Conservation (phyloP, 768 basidiomycete genomes). For the Mycena epipterygia region DNA sequence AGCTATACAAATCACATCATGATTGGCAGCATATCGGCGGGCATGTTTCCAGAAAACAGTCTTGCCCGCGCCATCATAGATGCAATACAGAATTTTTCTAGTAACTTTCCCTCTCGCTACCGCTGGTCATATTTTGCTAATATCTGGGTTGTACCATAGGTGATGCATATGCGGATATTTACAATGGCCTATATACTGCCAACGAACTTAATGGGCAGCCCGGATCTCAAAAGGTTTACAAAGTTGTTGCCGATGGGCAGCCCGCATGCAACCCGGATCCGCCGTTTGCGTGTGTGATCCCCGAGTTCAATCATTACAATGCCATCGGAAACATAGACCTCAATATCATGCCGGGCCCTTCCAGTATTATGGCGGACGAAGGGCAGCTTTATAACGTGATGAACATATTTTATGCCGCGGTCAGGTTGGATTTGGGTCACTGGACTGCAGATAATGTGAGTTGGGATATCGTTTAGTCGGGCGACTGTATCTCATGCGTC, state of each 20-base stretch:
- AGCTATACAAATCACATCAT: conserved; percentile 15
- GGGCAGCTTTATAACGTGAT: conserved; percentile 23
- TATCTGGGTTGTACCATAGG: conserved; percentile 6
- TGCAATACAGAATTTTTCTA: not conserved
- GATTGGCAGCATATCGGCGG: not conserved
- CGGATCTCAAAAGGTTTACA: conserved; percentile 13
- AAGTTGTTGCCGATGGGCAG: conserved; percentile 4
- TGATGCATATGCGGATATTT: too few relatives aligned
- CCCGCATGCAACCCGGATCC: conserved; percentile 1
- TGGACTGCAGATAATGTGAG: conserved; percentile 31
- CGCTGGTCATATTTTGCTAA: not conserved
- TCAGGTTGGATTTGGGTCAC: conserved; percentile 29
- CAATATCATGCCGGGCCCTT: conserved; percentile 8
- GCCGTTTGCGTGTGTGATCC: conserved; percentile 5
- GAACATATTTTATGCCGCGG: conserved; percentile 26
- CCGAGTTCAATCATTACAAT: conserved; percentile 12
- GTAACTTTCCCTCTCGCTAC: not conserved
- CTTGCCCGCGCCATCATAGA: conserved; percentile 6
- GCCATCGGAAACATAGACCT: conserved; percentile 32
- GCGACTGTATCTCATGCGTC: too few relatives aligned
- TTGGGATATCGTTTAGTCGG: not conserved
- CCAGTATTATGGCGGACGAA: conserved; percentile 5
- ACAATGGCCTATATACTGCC: too few relatives aligned
- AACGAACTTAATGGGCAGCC: not conserved
- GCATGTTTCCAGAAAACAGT: not conserved